phyloP scores from a whole-genome alignment of 768 basidiomycete species.

The Lactarius vividus region DNA sequence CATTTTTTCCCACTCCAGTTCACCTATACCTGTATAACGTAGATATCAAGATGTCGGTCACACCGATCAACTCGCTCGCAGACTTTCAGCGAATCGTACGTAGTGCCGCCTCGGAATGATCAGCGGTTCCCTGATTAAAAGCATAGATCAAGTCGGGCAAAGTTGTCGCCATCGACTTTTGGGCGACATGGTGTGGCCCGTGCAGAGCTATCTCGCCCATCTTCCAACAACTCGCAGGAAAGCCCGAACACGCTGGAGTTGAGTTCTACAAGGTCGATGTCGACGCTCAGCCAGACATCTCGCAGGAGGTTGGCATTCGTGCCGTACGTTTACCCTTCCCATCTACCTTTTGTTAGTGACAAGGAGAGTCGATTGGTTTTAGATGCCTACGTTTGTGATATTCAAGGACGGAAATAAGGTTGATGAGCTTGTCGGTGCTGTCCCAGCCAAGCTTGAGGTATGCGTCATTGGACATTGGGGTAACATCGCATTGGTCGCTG shows the following conservation, averaged over 20 bases:
- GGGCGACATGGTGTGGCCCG: constrained; percentile 77
- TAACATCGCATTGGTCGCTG: not conserved
- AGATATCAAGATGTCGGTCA: constrained; percentile 39
- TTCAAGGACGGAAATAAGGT: constrained; percentile 40
- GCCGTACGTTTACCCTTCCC: constrained; percentile 46
- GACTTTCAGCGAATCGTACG: constrained; percentile 48
- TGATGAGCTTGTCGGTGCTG: constrained; percentile 48
- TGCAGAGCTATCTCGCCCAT: constrained; percentile 65
- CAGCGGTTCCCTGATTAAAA: not conserved
- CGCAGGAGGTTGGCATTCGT: constrained; percentile 57
- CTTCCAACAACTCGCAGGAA: constrained; percentile 53
- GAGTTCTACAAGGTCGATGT: constrained; percentile 75
- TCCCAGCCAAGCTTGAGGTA: constrained; percentile 42
- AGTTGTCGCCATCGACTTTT: constrained; percentile 63
- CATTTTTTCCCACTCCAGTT: not conserved
- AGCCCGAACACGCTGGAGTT: constrained; percentile 34
- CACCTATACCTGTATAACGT: not conserved
- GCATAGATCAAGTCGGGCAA: constrained; percentile 46
- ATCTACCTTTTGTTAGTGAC: not conserved
- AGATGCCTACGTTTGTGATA: constrained; percentile 46
- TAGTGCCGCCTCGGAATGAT: constrained; percentile 8
- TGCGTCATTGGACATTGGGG: not conserved
- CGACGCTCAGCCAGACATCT: constrained; percentile 53
- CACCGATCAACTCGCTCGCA: constrained; percentile 35
- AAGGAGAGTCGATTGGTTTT: not conserved